These are phyloP conservation scores for Apiospora malaysiana DNA, from an alignment of 2,329 filamentous ascomycete species.

Conservation along the genomic window DNA sequence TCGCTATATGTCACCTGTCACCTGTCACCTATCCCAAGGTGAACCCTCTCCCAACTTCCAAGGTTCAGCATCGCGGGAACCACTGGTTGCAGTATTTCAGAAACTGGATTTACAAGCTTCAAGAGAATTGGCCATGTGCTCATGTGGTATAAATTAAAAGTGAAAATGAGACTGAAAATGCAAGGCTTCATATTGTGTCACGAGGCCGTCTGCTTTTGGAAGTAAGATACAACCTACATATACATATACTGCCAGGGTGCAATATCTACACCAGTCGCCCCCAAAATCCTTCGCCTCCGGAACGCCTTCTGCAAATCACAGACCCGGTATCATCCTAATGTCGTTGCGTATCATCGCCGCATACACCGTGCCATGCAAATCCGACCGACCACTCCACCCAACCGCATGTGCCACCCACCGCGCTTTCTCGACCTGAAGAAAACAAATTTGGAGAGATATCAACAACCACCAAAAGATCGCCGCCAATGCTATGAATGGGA, in stretches of 20 bases:
- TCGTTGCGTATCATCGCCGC: conserved; percentile 15
- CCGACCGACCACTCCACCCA: not conserved
- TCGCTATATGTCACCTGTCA: no score
- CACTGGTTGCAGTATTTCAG: not conserved
- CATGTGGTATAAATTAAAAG: not conserved
- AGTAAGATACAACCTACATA: conserved; percentile 19
- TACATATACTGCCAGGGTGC: conserved; percentile 11
- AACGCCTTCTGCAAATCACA: conserved; percentile 7
- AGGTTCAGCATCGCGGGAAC: no score
- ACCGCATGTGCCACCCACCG: not conserved
- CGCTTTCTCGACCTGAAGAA: not conserved
- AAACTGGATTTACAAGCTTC: not conserved
- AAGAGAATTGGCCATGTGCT: not conserved
- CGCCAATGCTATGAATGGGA: conserved; percentile 20
- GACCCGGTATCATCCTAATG: conserved; percentile 1
- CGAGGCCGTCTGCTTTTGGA: not conserved
- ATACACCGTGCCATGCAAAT: conserved; percentile 18
- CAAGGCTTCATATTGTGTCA: conserved; percentile 5
- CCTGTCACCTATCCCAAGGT: no score
- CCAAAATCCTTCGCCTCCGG: not conserved
- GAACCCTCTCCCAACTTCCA: no score
- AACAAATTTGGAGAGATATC: conserved; percentile 1
- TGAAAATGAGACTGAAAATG: not conserved
- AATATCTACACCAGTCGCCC: conserved; percentile 18
- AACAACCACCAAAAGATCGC: conserved; percentile 1